Evolutionary conservation across 768 basidiomycete species (phyloP).

Genomic region (Pulveroboletus frians): DNA sequence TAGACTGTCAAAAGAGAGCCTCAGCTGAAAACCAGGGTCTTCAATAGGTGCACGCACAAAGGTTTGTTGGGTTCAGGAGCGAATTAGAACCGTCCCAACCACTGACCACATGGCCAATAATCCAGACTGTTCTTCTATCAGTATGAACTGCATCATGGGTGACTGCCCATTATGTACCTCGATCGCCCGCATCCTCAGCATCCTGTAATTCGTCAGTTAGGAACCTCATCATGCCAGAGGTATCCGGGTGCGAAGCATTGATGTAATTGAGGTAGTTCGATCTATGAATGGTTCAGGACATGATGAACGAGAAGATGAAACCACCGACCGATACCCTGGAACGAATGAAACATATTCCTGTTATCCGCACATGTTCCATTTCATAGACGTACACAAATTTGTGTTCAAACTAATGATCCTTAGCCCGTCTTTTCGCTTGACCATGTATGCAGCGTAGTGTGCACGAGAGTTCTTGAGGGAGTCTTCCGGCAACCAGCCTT

Average conservation of each 20-base stretch:
- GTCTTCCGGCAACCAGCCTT: conserved; percentile 60
- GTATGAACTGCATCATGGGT: not conserved
- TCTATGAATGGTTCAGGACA: conserved; percentile 28
- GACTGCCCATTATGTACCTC: conserved; percentile 43
- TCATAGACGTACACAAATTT: conserved; percentile 54
- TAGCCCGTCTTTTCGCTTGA: conserved; percentile 59
- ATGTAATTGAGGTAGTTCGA: conserved; percentile 76
- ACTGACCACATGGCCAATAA: conserved; percentile 51
- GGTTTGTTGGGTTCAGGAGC: conserved; percentile 58
- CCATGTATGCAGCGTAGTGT: conserved; percentile 73
- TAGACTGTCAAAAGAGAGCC: conserved; percentile 32
- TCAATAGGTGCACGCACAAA: conserved; percentile 45
- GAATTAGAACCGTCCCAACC: conserved; percentile 74
- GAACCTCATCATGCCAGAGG: conserved; percentile 72
- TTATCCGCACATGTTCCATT: not conserved
- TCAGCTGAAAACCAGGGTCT: conserved; percentile 1
- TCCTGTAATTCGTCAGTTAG: conserved; percentile 73
- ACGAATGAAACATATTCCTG: not conserved
- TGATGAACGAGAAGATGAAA: not conserved
- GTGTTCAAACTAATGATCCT: conserved; percentile 73
- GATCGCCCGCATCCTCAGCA: conserved; percentile 71
- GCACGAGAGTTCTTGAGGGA: conserved; percentile 53
- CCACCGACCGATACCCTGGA: conserved; percentile 31
- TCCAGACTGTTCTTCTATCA: conserved; percentile 37
- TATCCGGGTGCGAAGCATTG: conserved; percentile 63